Percentiles rank a stretch among this genome's conserved stretches.
Conservation (phyloP, 129 eudicot species). For the Pseudognaphalium luteoalbum region DNA sequence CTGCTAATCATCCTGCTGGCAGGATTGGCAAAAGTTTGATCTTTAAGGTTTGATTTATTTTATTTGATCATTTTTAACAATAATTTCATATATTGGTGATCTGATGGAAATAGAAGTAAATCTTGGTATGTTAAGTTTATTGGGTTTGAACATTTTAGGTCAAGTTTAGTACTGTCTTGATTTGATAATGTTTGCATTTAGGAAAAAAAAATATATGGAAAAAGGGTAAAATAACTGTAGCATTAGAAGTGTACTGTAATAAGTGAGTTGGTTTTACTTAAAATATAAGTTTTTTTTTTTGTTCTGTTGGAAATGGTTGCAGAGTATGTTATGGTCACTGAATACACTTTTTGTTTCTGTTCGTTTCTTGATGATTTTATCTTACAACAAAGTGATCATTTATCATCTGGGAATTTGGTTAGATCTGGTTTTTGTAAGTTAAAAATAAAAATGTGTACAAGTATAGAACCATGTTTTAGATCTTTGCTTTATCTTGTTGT, state of each 20-base stretch:
- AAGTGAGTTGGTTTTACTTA: slow-evolving; percentile 11
- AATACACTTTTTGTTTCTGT: background rate
- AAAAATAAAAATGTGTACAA: background rate
- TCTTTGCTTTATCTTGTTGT: background rate
- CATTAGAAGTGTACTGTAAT: background rate
- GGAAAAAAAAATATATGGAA: background rate
- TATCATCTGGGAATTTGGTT: slow-evolving; percentile 3
- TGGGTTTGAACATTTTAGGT: background rate
- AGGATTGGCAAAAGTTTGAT: slow-evolving; percentile 90
- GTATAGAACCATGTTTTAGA: background rate
- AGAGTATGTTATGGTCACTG: background rate
- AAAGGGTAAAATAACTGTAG: background rate
- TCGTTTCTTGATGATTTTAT: background rate
- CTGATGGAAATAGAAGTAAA: background rate
- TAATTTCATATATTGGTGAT: background rate
- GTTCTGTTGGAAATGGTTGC: background rate
- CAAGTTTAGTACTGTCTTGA: background rate
- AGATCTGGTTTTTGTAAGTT: slow-evolving; percentile 6
- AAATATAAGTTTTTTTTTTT: background rate
- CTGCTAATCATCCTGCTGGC: slow-evolving; percentile 95
- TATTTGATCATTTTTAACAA: background rate
- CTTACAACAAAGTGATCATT: background rate
- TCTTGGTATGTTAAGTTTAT: background rate
- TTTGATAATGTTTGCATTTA: background rate
- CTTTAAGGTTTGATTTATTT: slow-evolving; percentile 63